Base-by-base conservation (phyloP, 2,329 filamentous ascomycete genomes). In the Metarhizium humberi region DNA sequence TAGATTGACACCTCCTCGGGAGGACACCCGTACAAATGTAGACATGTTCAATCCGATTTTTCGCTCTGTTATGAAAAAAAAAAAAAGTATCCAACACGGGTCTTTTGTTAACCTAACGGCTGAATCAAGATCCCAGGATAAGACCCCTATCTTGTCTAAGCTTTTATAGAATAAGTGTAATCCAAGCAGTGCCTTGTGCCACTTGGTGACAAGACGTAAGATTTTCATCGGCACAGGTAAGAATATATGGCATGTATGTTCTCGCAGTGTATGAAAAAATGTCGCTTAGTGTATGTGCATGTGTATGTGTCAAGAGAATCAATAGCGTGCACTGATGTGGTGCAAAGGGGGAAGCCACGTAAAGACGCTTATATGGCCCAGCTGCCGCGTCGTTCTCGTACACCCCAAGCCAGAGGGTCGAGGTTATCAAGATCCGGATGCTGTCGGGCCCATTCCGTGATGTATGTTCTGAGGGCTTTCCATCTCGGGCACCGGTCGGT, bases 391-490 rank as follows among this genome's bases (percentile, higher is more conserved):
- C 85, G 73, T 57, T 82, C 84, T 55, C 78, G 74, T 50, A 88
- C 81, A 13, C 87, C 87, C 87, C 87, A 90, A 4, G 81, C 80
- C 59, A 81, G 71, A 3, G 80, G 75, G 54, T 78, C 77, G 59
- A 82, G 76, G 55, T 76, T 75, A 61, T 83, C 78, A 69, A 94
- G 82, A 58, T 82, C 79, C 5, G 91, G 90, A 67, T 95, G 89
- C 70, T 96, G 91, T 55, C 87, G 79, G 29, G 88, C 92, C 92
- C 92, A 97, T 69, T 96, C 91, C 42, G 79, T 78, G 43, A 97
- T 88, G 68, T 97, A 97, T 45, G 85, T 67, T 65, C 86, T 86
- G 47, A 97, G 75, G 1, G 92, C 92, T 65, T 80, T 84, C 92
- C 92, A 97, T 53, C 92, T 80, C 54, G 85, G 76, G 55, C 77